Conservation (phyloP, 306 rosid species). For the Vigna unguiculata region DNA sequence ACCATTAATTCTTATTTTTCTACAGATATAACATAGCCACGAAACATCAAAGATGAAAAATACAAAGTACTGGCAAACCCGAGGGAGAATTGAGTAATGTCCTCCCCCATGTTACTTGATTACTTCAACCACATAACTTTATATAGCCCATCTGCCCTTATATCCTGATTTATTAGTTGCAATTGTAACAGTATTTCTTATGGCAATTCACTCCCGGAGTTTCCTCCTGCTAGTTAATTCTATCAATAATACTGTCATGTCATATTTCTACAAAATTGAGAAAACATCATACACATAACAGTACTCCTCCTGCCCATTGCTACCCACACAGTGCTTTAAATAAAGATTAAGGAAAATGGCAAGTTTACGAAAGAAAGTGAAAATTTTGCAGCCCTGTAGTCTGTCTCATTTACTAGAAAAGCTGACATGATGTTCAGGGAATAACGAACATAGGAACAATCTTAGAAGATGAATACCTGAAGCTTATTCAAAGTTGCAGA, state of each 20-base stretch:
- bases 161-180: neutral
- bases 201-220: neutral
- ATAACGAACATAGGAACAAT: constrained; percentile 23
- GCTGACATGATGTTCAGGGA: constrained; percentile 27
- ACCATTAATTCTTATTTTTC: constrained; percentile 4
- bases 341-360: neutral
- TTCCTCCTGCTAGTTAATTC: neutral
- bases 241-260: neutral
- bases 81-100: constrained; percentile 11
- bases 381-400: constrained; percentile 19
- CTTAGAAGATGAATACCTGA: constrained; percentile 70
- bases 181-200: neutral
- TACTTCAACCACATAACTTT: neutral
- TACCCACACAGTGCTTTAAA: constrained; percentile 6
- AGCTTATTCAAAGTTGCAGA: constrained; percentile 95
- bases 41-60: constrained; percentile 35
- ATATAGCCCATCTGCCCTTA: constrained; percentile 12
- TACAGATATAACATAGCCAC: neutral
- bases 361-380: neutral
- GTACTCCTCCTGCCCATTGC: neutral
- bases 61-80: neutral
- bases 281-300: constrained; percentile 22
- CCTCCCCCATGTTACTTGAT: constrained; percentile 28
- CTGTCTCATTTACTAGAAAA: constrained; percentile 11
- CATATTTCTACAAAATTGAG: constrained; percentile 28